Conservation (phyloP, 805 yeast species). For the Cyberlindnera veronae region DNA sequence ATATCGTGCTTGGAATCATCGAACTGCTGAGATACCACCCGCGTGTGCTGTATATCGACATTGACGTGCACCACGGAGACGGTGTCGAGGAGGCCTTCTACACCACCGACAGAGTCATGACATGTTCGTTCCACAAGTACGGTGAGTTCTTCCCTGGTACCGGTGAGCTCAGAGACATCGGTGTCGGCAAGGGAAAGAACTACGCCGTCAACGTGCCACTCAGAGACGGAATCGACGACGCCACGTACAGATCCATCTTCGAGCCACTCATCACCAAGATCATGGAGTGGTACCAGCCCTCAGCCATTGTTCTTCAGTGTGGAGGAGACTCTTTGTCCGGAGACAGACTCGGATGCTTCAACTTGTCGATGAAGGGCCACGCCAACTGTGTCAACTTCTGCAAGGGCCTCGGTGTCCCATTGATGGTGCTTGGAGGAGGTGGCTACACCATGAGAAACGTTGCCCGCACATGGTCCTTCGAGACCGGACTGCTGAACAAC, state of each 20-base stretch:
- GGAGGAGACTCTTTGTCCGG: slow-evolving; percentile 98
- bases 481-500: slow-evolving; percentile 82
- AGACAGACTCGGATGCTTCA: slow-evolving; percentile 93
- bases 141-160: slow-evolving; percentile 95
- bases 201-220: slow-evolving; percentile 84
- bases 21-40: slow-evolving; percentile 80
- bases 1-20: slow-evolving; percentile 80
- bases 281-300: slow-evolving; percentile 87
- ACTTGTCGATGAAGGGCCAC: slow-evolving; percentile 89
- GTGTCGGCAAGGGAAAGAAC: slow-evolving; percentile 81
- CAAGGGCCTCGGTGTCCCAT: slow-evolving; percentile 79
- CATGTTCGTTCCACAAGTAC: slow-evolving; percentile 86
- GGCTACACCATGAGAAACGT: slow-evolving; percentile 98
- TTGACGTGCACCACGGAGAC: slow-evolving; percentile 92
- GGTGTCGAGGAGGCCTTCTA: slow-evolving; percentile 95
- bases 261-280: slow-evolving; percentile 82
- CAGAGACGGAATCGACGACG: slow-evolving; percentile 93
- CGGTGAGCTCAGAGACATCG: slow-evolving; percentile 80
- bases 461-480: slow-evolving; percentile 92
- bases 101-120: slow-evolving; percentile 88
- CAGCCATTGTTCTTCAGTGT: slow-evolving; percentile 95
- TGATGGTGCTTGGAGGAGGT: slow-evolving; percentile 96
- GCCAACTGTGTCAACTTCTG: slow-evolving; percentile 93
- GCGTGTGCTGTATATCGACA: slow-evolving; percentile 82
- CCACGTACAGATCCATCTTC: slow-evolving; percentile 67